Percentiles rank a stretch among this genome's conserved stretches.
Evolutionary conservation across 306 rosid species (phyloP).

Genomic region (Cicer yamashitae): DNA sequence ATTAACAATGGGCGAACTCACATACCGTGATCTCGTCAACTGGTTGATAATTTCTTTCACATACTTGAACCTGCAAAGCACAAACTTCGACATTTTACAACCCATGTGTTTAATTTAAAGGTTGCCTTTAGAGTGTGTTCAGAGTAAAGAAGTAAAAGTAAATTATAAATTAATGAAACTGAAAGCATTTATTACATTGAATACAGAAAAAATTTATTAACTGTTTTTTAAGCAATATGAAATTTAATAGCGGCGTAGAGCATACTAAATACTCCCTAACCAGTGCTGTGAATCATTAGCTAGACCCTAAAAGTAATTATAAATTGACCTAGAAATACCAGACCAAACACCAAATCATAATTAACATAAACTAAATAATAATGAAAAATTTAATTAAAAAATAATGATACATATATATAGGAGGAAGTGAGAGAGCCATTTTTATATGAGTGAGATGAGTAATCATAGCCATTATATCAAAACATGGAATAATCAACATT

Average conservation of each 20-base stretch:
- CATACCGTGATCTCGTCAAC: constrained; percentile 92
- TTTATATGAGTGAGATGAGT: too few relatives aligned
- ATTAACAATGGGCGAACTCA: constrained; percentile 41
- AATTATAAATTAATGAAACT: background rate
- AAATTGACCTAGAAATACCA: constrained; percentile 1
- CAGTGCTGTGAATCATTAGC: background rate
- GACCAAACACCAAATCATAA: background rate
- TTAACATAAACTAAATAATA: background rate
- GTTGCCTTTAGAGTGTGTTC: background rate
- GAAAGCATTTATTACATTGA: constrained; percentile 11
- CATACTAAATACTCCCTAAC: background rate
- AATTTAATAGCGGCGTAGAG: background rate
- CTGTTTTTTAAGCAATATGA: background rate
- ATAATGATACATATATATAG: too few relatives aligned
- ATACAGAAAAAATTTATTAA: constrained; percentile 5
- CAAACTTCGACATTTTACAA: constrained; percentile 23
- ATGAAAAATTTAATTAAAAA: background rate
- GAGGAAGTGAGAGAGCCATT: too few relatives aligned
- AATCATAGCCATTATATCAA: background rate
- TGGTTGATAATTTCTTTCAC: constrained; percentile 98
- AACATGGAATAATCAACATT: background rate
- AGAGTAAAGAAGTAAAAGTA: background rate
- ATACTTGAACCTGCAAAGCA: constrained; percentile 79
- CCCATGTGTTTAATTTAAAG: constrained; percentile 26
- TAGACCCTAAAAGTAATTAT: too few relatives aligned